Conservation (phyloP, 2,329 filamentous ascomycete genomes). For the Alternaria burnsii region DNA sequence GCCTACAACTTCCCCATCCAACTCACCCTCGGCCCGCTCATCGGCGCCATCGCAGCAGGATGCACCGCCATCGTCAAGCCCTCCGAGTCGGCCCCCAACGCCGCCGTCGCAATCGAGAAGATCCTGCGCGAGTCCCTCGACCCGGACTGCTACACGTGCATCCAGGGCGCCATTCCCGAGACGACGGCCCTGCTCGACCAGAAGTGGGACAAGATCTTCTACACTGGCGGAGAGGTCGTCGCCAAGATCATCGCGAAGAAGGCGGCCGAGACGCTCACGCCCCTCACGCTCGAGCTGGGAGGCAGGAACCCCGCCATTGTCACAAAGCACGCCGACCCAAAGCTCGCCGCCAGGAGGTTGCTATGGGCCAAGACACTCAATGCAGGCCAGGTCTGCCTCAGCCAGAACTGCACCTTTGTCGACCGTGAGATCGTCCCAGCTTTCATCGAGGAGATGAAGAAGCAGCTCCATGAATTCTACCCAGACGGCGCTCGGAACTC, state of each 20-base stretch:
- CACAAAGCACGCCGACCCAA: conserved; percentile 81
- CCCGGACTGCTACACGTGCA: conserved; percentile 74
- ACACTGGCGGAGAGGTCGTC: conserved; percentile 81
- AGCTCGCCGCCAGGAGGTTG: conserved; percentile 81
- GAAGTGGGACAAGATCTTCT: conserved; percentile 98
- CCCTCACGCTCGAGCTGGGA: conserved; percentile 87
- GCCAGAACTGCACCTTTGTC: conserved; percentile 89
- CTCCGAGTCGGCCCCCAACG: conserved; percentile 79
- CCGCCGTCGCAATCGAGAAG: conserved; percentile 80
- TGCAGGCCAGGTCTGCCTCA: conserved; percentile 90
- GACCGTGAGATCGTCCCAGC: conserved; percentile 75
- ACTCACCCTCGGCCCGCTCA: conserved; percentile 77
- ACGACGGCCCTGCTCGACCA: conserved; percentile 82
- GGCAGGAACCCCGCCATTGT: conserved; percentile 92
- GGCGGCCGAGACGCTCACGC: conserved; percentile 70
- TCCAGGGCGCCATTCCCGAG: conserved; percentile 84
- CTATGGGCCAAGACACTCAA: conserved; percentile 90
- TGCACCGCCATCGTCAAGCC: conserved; percentile 93
- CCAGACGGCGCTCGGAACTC: conserved; percentile 82
- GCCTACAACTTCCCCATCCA: conserved; percentile 95
- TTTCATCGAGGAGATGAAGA: conserved; percentile 79
- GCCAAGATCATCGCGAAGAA: conserved; percentile 67
- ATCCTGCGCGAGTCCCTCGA: conserved; percentile 81
- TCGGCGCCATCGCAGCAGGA: conserved; percentile 91
- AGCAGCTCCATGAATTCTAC: conserved; percentile 78